A percentile compares a stretch with the other conserved stretches of the same genome.
Conservation (phyloP, 1,284 basidiomycete genomes). For the Papiliotrema nemorosa region DNA sequence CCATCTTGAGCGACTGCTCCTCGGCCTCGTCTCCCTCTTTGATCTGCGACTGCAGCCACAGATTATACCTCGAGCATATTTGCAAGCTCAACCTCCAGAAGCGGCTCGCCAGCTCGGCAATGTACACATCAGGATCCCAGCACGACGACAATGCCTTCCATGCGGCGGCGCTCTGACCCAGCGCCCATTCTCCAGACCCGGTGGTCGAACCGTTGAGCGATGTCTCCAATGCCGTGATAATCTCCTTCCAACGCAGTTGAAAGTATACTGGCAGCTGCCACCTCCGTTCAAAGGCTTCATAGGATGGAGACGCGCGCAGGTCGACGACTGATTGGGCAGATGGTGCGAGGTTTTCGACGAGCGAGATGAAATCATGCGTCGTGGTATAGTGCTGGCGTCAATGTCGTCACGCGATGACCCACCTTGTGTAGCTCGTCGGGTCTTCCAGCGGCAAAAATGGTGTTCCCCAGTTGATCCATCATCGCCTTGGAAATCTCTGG, state of each 20-base stretch:
- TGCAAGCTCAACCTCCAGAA: conserved; percentile 88
- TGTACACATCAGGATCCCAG: conserved; percentile 79
- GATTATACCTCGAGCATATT: conserved; percentile 15
- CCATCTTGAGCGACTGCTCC: conserved; percentile 50
- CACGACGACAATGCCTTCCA: conserved; percentile 71
- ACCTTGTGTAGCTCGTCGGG: conserved; percentile 87
- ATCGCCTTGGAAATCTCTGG: conserved; percentile 73
- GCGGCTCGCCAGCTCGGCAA: conserved; percentile 71
- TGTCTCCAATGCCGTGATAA: conserved; percentile 71
- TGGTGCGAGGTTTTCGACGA: conserved; percentile 76
- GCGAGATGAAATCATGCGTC: conserved; percentile 77
- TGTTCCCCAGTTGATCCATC: conserved; percentile 73
- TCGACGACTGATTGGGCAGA: conserved; percentile 64
- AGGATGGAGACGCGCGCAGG: conserved; percentile 69
- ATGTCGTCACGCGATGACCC: conserved; percentile 19
- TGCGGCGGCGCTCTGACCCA: conserved; percentile 62
- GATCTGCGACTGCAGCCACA: conserved; percentile 76
- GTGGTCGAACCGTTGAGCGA: conserved; percentile 48
- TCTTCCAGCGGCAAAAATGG: conserved; percentile 84
- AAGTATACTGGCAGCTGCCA: conserved; percentile 98
- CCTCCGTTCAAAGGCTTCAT: conserved; percentile 68
- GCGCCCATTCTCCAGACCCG: conserved; percentile 26
- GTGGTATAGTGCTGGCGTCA: conserved; percentile 79
- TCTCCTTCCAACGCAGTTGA: conserved; percentile 95
- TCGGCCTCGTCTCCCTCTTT: conserved; percentile 52